These are phyloP conservation scores for Eucalyptus sp. DNA, from an alignment of 345 rosid species.

Conservation along the genomic window DNA sequence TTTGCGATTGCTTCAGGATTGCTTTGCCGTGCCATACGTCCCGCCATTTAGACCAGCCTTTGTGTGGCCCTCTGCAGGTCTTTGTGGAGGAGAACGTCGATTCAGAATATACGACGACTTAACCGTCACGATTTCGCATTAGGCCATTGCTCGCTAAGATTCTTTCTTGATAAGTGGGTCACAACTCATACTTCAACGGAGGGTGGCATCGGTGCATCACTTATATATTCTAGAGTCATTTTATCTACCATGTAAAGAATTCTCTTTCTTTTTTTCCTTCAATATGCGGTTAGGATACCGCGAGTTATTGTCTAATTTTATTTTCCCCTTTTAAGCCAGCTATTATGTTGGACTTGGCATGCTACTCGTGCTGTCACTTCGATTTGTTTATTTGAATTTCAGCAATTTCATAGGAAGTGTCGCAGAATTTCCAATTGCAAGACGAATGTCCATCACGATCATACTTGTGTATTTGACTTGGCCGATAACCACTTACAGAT, in stretches of 20 bases:
- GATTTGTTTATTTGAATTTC: background rate
- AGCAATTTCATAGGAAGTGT: background rate
- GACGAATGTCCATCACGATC: background rate
- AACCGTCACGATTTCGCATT: background rate
- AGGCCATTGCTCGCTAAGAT: background rate
- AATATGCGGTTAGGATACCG: background rate
- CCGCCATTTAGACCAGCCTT: constrained; percentile 29
- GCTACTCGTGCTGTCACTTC: background rate
- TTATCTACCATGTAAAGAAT: background rate
- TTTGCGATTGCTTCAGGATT: constrained; percentile 21
- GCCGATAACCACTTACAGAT: background rate
- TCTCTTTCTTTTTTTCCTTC: background rate
- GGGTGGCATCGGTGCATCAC: background rate
- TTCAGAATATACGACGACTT: background rate
- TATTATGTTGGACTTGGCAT: background rate
- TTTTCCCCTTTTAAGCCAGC: background rate
- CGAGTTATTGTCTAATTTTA: background rate
- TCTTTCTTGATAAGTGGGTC: background rate
- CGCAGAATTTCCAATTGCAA: background rate
- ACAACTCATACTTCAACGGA: background rate
- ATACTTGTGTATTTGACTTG: background rate
- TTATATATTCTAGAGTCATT: background rate
- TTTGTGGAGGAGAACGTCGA: background rate
- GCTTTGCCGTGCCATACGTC: constrained; percentile 14
- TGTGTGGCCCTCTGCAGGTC: constrained; percentile 12